Evolutionary conservation across 2,329 filamentous ascomycete genomes (phyloP).

Genomic region (Pezicula radicicola): DNA sequence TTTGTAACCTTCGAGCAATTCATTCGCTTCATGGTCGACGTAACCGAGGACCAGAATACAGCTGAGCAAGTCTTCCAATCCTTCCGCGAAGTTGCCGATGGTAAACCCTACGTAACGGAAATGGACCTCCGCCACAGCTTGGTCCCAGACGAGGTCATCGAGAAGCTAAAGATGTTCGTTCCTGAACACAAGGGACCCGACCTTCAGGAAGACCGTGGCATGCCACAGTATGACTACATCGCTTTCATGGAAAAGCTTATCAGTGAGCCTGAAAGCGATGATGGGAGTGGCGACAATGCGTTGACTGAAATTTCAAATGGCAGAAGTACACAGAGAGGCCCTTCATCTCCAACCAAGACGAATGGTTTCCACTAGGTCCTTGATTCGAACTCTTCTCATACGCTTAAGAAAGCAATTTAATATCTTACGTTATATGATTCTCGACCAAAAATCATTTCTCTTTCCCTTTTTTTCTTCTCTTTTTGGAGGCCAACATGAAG

Average conservation of each 20-base stretch:
- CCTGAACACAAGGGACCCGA: slow-evolving; percentile 82
- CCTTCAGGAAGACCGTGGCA: slow-evolving; percentile 76
- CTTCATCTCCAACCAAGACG: background rate
- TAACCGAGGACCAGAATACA: slow-evolving; percentile 98
- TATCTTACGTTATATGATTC: too few species aligned
- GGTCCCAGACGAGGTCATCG: slow-evolving; percentile 95
- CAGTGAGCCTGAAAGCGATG: slow-evolving; percentile 16
- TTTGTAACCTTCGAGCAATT: slow-evolving; percentile 97
- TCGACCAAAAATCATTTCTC: too few species aligned
- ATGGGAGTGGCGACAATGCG: slow-evolving; percentile 8
- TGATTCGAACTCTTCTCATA: too few species aligned
- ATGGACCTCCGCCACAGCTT: slow-evolving; percentile 93
- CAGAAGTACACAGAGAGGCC: slow-evolving; percentile 4
- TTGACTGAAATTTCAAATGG: slow-evolving; percentile 24
- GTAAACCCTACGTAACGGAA: slow-evolving; percentile 98
- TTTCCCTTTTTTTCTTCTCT: too few species aligned
- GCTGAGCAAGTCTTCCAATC: slow-evolving; percentile 98
- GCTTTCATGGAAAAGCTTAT: slow-evolving; percentile 93
- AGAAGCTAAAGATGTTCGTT: slow-evolving; percentile 85
- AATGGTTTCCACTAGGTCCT: background rate
- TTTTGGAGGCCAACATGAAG: too few species aligned
- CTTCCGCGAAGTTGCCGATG: slow-evolving; percentile 95
- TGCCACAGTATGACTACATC: slow-evolving; percentile 93
- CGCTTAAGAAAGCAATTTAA: too few species aligned
- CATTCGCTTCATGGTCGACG: slow-evolving; percentile 98